Conservation (phyloP, 2,329 filamentous ascomycete genomes). For the Calonectria pteridis region DNA sequence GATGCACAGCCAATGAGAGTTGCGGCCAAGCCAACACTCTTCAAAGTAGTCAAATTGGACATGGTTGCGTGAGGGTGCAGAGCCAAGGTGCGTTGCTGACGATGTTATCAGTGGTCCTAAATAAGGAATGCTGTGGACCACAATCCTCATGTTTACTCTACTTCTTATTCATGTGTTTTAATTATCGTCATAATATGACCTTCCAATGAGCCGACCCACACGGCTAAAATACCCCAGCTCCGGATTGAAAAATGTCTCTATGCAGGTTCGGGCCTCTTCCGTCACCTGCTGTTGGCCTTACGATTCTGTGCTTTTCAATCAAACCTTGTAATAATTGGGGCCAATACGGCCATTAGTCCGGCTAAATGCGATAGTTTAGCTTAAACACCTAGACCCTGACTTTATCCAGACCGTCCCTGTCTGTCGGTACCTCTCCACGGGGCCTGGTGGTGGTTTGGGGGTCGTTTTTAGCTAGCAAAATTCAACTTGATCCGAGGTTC, state of each 20-base stretch:
- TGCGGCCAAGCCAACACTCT: neutral
- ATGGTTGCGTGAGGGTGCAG: neutral
- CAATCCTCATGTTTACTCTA: neutral
- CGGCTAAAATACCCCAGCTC: neutral
- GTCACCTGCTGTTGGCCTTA: neutral
- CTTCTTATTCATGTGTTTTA: neutral
- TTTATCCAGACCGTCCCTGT: slow-evolving; percentile 2
- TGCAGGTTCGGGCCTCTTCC: neutral
- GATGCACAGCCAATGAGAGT: neutral
- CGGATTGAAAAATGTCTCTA: neutral
- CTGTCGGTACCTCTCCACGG: neutral
- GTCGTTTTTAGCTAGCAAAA: neutral
- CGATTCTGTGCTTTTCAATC: neutral
- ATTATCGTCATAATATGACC: neutral
- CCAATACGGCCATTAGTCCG: neutral
- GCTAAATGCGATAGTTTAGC: slow-evolving; percentile 3
- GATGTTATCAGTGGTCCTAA: neutral
- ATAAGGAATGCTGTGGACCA: neutral
- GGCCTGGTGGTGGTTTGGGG: neutral
- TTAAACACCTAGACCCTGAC: neutral
- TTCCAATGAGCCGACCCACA: neutral
- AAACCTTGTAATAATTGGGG: neutral
- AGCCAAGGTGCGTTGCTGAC: neutral
- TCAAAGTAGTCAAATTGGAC: neutral
- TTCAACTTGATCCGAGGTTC: neutral